Evolutionary conservation across 2,329 filamentous ascomycete genomes (phyloP), one percentile per base, ranked within the genome.

Genomic region (Colletotrichum sojae): DNA sequence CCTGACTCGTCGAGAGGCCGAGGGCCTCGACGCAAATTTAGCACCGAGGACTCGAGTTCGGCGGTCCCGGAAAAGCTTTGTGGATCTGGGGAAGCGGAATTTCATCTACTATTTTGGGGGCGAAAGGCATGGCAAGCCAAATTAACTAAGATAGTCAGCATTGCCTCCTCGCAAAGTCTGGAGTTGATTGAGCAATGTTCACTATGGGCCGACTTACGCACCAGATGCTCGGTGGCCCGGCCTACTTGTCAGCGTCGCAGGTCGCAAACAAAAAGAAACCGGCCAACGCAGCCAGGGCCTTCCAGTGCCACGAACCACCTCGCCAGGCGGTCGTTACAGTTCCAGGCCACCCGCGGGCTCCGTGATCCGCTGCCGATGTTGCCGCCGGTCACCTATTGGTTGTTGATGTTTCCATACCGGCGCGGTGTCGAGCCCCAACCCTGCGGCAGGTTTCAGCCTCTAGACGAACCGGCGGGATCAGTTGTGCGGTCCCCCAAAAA

Each of bases 361-460:
- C 40, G 40, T 43, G 16, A 5, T n/a, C 40, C 40, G 13, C 40
- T 13, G 40, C 13, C 18, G 31, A 36, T 18, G 25, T 16, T 22
- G 46, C 12, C 22, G 40, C 40, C 6, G 39, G 39, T 16, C 6
- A 39, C 16, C 55, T 22, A 48, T 27, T 58, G 40, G 40, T 31
- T 16, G 20, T 27, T 18, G 12, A 18, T 25, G 40, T 57, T 27
- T 27, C 20, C 27, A n/a, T 13, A 5, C n/a, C 43, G 31, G 36
- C 4, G 16, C 31, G 9, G 5, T 31, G n/a, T 43, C 36, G n/a
- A n/a, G 53, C 36, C 31, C 15, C 22, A 39, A 10, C 22, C 40
- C 10, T 48, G 55, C 10, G 13, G 16, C 12, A 15, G n/a, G 55
- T 58, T 58, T 58, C 55, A 58, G 55, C 25, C 55, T 56, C 18